Base-by-base conservation (phyloP, 345 rosid species). In the Eucalyptus erythrocorys region DNA sequence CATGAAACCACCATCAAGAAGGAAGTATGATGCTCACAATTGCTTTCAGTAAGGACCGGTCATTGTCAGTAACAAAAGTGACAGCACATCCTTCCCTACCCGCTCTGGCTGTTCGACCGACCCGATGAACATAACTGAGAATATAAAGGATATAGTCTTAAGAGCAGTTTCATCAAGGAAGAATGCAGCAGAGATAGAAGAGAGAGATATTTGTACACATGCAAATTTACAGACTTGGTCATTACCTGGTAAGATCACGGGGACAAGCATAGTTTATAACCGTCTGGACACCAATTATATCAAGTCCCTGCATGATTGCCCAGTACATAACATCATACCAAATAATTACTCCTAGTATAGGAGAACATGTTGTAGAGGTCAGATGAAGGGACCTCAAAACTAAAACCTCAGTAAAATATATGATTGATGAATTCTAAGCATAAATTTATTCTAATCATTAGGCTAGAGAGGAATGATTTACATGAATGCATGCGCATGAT, bases 81-180 rank as follows among this genome's bases (percentile, higher is more conserved):
- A 98, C 99, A 71, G 99, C 99, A 91, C 94, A 98, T 88, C 99
- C 99, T 92, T 96, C 95, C 93, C 98, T 95, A 19, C 99, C 99
- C 89, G 99, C 99, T 95, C 99, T 94, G 86, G 99, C 99, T 82
- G 99, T 97, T 86, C 99, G 96, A 88, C 99, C 99, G 27, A 98
- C 99, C 91, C 99, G 94, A 91, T 98, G 99, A 91, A 96, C 95
- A 89, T 98, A 97, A 89, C 99, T 98, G 95, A 88, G 47, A 66
- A 71, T 24, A 61, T 66, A 87, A 49, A 87, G 30, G 82, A 66
- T 10, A 48, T 87, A 17, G 10, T 27, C 45, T 8, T 48, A 48
- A 59, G 10, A 40, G 42, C 17, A 30, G 32, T 37, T 53, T 85
- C 61, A 71, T 87, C 16, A 47, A 45, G 42, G 68, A 19, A 87